phyloP scores from a whole-genome alignment of 2,329 filamentous ascomycete species.

The Aspergillus sp. region DNA sequence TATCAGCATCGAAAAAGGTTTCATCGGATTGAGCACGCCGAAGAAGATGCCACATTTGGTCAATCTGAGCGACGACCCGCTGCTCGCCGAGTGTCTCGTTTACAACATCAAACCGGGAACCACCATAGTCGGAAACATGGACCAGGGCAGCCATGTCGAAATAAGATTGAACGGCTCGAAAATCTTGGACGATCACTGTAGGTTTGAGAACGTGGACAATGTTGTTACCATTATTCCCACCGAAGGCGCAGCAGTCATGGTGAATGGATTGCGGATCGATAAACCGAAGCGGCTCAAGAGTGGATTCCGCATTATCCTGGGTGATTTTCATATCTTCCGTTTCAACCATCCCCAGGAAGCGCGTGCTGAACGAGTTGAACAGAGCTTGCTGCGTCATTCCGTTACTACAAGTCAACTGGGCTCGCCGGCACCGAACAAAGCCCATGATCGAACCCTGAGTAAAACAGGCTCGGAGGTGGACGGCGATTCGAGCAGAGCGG shows the following conservation, averaged over 20 bases:
- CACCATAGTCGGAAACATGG: constrained; percentile 92
- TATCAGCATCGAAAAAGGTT: constrained; percentile 98
- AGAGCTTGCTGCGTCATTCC: constrained; percentile 84
- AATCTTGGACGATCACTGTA: constrained; percentile 89
- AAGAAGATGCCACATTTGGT: constrained; percentile 99
- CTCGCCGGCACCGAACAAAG: constrained; percentile 62
- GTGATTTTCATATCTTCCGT: constrained; percentile 97
- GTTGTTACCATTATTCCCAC: constrained; percentile 87
- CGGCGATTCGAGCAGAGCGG: constrained; percentile 69
- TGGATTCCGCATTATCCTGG: constrained; percentile 91
- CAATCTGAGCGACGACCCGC: constrained; percentile 91
- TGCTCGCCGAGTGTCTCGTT: constrained; percentile 92
- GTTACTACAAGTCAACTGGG: constrained; percentile 65
- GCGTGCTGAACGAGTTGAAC: constrained; percentile 83
- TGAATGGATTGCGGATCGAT: constrained; percentile 88
- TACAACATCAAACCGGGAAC: constrained; percentile 97
- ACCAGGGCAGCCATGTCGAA: constrained; percentile 79
- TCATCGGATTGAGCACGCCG: constrained; percentile 89
- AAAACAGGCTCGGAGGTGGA: constrained; percentile 77
- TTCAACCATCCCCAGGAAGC: constrained; percentile 99
- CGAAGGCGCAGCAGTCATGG: constrained; percentile 96
- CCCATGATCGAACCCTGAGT: constrained; percentile 80
- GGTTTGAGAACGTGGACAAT: constrained; percentile 90
- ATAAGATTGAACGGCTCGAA: constrained; percentile 92
- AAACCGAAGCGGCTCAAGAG: constrained; percentile 84